Base-by-base conservation (phyloP, 306 rosid species). In the Trifolium dubium region DNA sequence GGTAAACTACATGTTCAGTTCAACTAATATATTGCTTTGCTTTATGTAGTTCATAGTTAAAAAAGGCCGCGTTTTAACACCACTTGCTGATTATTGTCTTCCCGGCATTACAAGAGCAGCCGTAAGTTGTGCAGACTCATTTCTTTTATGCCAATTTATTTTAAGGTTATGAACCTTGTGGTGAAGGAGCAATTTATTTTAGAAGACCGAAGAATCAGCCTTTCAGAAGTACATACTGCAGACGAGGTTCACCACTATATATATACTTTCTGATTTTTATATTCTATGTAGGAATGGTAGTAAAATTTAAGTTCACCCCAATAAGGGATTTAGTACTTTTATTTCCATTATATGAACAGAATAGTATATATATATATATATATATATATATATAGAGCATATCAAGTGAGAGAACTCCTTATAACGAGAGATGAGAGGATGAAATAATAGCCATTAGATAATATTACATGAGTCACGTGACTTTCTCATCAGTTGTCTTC, bases 41-140 rank as follows among this genome's bases (percentile, higher is more conserved):
- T 51, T 73, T 61, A 9, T 75, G 81, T 85, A 92, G 97, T 92
- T 92, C 80, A 61, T 92, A 43, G 92, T 92, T 61, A 92, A 92
- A 81, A 92, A 80, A 78, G 92, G 91, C 15, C 84, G 68, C 64
- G 91, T 92, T 66, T 76, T 86, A 80, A 89, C 97, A 15, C 92
- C 97, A 28, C 96, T 84, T 80, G 96, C 97, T 74, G 97, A 92
- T 81, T 92, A 87, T 69, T 87, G 97, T 77, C 96, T 92, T 77
- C 97, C 97, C 64, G 96, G 97, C 53, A 85, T 92, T 37, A 92
- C 97, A 66, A 84, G 96, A 68, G 91, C 96, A 71, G 87, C 96
- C 54, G 97, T 92, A 75, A 75, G 89, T 83, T 69, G 47, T 32
- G 6, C 10, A 56, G 43, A 8, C n/a, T 71, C 6, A 28, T 28